Conservation (phyloP, 768 basidiomycete genomes). For the Lactarius sanguifluus region DNA sequence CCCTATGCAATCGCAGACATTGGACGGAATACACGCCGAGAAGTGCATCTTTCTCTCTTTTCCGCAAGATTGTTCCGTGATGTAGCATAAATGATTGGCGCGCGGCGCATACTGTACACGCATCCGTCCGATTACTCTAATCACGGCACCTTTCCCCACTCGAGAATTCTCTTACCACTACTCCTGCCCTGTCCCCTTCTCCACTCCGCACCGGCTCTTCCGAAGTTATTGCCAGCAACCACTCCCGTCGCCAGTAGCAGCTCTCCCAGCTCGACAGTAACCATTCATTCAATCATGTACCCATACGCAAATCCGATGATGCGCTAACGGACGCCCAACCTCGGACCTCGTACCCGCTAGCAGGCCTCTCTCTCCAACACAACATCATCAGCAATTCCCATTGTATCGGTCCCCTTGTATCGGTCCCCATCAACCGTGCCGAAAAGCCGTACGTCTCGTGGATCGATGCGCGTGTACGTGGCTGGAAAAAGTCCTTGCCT, state of each 20-base stretch:
- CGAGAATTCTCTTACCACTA: background rate
- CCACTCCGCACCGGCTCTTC: constrained; percentile 20
- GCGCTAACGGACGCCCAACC: background rate
- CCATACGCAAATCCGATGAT: constrained; percentile 17
- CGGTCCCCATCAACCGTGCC: background rate
- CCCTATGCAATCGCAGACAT: constrained; percentile 12
- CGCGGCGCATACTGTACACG: constrained; percentile 9
- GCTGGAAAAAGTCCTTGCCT: background rate
- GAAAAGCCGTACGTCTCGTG: background rate
- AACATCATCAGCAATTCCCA: background rate
- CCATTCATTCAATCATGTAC: constrained; percentile 3
- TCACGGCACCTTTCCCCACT: constrained; percentile 20
- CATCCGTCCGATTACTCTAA: background rate
- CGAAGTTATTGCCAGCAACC: constrained; percentile 21
- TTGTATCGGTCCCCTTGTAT: background rate
- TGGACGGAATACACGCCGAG: constrained; percentile 16
- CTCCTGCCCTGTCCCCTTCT: background rate
- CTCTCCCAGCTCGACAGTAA: background rate
- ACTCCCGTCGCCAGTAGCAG: background rate
- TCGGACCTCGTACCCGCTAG: background rate
- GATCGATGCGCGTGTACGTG: background rate
- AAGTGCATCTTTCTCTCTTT: constrained; percentile 15
- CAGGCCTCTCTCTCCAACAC: background rate
- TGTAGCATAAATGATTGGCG: constrained; percentile 23
- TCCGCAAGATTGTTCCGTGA: constrained; percentile 27